Conservation (phyloP, 768 basidiomycete genomes). For the Mycena metata region DNA sequence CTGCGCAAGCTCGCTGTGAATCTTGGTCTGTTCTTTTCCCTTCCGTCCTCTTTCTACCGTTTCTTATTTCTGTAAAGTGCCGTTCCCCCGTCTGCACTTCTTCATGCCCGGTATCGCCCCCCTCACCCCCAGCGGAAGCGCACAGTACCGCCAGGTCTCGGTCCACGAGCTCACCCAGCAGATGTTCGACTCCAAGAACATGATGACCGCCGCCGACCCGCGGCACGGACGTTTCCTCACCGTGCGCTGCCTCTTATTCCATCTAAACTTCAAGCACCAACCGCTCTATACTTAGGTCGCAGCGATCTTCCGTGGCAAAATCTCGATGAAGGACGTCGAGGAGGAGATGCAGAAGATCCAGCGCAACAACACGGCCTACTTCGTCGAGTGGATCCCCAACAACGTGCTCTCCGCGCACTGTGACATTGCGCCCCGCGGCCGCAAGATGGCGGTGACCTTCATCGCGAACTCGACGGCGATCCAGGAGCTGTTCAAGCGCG, state of each 20-base stretch:
- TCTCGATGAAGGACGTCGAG: constrained; percentile 99
- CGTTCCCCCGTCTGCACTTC: constrained; percentile 99
- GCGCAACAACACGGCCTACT: constrained; percentile 97
- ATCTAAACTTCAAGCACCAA: not conserved
- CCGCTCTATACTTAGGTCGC: constrained; percentile 56
- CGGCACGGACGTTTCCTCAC: constrained; percentile 98
- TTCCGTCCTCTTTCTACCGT: not conserved
- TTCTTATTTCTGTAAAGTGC: constrained; percentile 64
- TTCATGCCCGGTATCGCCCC: constrained; percentile 98
- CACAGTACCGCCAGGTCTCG: constrained; percentile 95
- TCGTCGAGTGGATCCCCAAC: constrained; percentile 99
- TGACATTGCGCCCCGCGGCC: constrained; percentile 95
- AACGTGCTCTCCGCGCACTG: constrained; percentile 98
- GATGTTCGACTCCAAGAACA: constrained; percentile 99
- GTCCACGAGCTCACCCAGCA: constrained; percentile 98
- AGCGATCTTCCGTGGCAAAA: constrained; percentile 98
- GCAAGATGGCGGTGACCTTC: constrained; percentile 98
- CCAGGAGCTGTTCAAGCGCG: constrained; percentile 98
- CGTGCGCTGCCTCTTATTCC: constrained; percentile 57
- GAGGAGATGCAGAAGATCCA: constrained; percentile 98
- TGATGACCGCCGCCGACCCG: constrained; percentile 99
- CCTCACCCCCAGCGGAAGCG: constrained; percentile 92
- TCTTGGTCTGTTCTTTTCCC: constrained; percentile 77
- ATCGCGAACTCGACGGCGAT: constrained; percentile 98
- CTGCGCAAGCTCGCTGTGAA: constrained; percentile 98